Conservation (phyloP, 768 basidiomycete species). For the Ramaria rubella region DNA sequence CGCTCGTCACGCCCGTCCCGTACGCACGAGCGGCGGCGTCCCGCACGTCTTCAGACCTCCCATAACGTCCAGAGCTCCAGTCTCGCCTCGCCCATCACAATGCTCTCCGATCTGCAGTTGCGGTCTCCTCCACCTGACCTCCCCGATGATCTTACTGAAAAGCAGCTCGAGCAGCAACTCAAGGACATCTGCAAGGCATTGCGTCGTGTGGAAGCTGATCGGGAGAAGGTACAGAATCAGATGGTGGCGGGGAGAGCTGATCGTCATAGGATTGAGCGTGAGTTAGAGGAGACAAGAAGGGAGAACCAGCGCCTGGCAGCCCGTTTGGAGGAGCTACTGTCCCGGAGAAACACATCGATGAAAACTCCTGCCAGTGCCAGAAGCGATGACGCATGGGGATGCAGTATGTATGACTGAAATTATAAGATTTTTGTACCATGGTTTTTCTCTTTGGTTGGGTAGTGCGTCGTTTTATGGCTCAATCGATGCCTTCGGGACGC, state of each 20-base stretch:
- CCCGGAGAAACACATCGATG: not conserved
- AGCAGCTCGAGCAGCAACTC: not conserved
- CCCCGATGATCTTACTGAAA: not conserved
- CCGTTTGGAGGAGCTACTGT: not conserved
- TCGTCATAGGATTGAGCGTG: not conserved
- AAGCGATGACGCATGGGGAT: not conserved
- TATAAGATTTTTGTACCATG: not conserved
- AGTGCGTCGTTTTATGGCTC: too few species aligned
- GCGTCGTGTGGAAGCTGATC: not conserved
- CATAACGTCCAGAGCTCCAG: not conserved
- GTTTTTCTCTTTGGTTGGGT: too few species aligned
- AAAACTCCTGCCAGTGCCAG: not conserved
- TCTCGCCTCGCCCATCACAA: not conserved
- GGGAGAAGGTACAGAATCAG: not conserved
- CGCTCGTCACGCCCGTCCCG: not conserved
- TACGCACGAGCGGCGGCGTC: not conserved
- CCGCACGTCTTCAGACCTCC: not conserved
- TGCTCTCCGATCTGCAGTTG: not conserved
- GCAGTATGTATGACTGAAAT: constrained; percentile 1
- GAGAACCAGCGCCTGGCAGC: not conserved
- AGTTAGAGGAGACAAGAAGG: not conserved
- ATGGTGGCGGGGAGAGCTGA: not conserved
- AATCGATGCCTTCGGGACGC: too few species aligned
- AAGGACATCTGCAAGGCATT: not conserved
- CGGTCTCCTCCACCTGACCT: not conserved